These are phyloP conservation scores for Botrytis deweyae DNA, from an alignment of 2,329 filamentous ascomycete genomes.

Conservation along the genomic window DNA sequence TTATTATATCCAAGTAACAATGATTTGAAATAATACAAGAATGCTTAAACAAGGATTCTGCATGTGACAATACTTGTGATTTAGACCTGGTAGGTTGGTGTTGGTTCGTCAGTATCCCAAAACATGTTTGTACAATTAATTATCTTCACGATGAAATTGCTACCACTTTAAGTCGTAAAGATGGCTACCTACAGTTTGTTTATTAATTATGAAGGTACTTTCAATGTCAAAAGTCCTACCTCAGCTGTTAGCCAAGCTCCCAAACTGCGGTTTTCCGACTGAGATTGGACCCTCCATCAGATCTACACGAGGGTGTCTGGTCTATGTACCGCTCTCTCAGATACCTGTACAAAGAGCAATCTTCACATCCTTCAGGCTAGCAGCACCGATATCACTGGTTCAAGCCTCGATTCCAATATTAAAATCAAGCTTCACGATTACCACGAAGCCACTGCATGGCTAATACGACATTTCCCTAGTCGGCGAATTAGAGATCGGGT, in stretches of 20 bases:
- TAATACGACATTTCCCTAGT: constrained; percentile 22
- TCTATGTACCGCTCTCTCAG: constrained; percentile 4
- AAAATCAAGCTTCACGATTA: constrained; percentile 12
- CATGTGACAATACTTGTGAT: constrained; percentile 3
- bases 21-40: constrained; percentile 21
- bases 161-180: constrained; percentile 6
- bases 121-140: constrained; percentile 9
- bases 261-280: constrained; percentile 1
- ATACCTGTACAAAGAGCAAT: constrained; percentile 1
- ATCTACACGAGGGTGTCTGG: constrained; percentile 19
- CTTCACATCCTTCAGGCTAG: constrained; percentile 2
- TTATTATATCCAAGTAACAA: constrained; percentile 1
- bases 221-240: not conserved
- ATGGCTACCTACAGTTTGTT: constrained; percentile 17
- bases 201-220: constrained; percentile 8
- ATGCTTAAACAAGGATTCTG: constrained; percentile 12
- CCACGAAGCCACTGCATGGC: constrained; percentile 20
- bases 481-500: constrained; percentile 18
- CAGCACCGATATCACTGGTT: not conserved
- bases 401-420: constrained; percentile 18
- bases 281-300: constrained; percentile 11
- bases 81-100: constrained; percentile 1
- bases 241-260: constrained; percentile 13
- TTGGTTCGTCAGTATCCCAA: constrained; percentile 4
- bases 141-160: constrained; percentile 3